Base-by-base conservation (phyloP, 768 basidiomycete species). In the Imleria badia region DNA sequence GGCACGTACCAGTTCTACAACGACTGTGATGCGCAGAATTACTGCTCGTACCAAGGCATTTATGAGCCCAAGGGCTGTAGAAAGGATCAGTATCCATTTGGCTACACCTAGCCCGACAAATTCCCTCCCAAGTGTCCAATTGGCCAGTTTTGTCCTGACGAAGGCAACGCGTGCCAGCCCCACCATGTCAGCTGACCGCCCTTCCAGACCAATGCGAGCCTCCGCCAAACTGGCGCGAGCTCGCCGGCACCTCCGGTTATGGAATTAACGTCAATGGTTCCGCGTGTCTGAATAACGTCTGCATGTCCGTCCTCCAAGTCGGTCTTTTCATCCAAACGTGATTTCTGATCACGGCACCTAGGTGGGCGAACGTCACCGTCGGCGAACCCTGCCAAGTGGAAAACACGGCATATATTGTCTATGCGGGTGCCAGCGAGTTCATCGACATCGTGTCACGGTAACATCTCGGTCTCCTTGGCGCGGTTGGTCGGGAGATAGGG, bases 391-490 rank as follows among this genome's bases (percentile, higher is more conserved):
- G 94, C 62, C 72, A 78, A 1, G 78, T 87, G 22, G 91, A 94
- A 68, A 94, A 95, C 69, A 89, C 84, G 0, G 79, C 82, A 3
- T 26, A 26, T 6, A 26, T 26, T 26, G 87, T 82, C 1, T 92
- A 91, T 65, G 76, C 81, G 0, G 63, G 76, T 23, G 59, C 59
- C 3, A 76, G 73, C 40, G 85, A 88, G 66, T 91, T 86, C 57
- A 79, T 88, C 43, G 83, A 90, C 67, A 85, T 94, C 48, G 84
- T 93, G 3, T 93, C 91, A 53, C 82, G 91, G 91, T 89, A 62
- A 40, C 43, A 20, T 23, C 5, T 19, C 14, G 29, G 20, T n/a
- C 17, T 3, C 33, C 17, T 23, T 6, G n/a, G 12, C 29, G 17
- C 19, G 12, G 9, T 30, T 17, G 47, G 13, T 23, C 20, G 6